A percentile compares a stretch with the other conserved stretches of the same genome.
Conservation (phyloP, 179 eudicot species). For the Carnegiea gigantea region DNA sequence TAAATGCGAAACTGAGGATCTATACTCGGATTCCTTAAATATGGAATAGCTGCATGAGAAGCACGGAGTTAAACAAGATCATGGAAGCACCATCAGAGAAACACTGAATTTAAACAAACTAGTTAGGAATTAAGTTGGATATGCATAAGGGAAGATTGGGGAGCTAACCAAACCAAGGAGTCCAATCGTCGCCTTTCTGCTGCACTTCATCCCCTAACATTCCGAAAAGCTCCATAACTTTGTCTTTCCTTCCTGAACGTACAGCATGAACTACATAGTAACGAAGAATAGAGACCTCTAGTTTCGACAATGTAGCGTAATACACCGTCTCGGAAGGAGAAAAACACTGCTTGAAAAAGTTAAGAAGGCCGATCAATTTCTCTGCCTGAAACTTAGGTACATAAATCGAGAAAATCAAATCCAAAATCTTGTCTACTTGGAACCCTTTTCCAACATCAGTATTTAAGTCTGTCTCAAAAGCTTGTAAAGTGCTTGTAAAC, state of each 20-base stretch:
- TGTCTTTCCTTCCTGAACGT: constrained; percentile 67
- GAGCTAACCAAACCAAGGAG: constrained; percentile 86
- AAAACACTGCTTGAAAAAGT: constrained; percentile 73
- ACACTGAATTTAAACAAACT: neutral
- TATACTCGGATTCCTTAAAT: constrained; percentile 61
- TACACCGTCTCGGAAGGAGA: constrained; percentile 55
- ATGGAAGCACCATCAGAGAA: constrained; percentile 10
- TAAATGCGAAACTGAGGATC: constrained; percentile 82
- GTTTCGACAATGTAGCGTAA: constrained; percentile 51
- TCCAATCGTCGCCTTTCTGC: constrained; percentile 73
- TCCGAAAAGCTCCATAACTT: constrained; percentile 65
- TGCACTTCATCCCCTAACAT: constrained; percentile 63
- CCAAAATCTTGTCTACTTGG: constrained; percentile 83
- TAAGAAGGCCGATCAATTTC: constrained; percentile 61
- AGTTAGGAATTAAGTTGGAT: neutral
- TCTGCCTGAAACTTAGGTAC: constrained; percentile 72
- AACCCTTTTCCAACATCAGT: constrained; percentile 86
- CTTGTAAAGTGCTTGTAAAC: constrained; percentile 78
- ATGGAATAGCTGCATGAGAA: constrained; percentile 69
- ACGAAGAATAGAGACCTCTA: constrained; percentile 73
- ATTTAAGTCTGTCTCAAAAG: constrained; percentile 68
- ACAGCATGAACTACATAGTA: constrained; percentile 76
- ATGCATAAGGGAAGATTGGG: neutral
- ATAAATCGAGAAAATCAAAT: constrained; percentile 73
- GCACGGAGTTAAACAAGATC: neutral